Conservation (phyloP, 768 basidiomycete genomes). For the Panellus pusillus region DNA sequence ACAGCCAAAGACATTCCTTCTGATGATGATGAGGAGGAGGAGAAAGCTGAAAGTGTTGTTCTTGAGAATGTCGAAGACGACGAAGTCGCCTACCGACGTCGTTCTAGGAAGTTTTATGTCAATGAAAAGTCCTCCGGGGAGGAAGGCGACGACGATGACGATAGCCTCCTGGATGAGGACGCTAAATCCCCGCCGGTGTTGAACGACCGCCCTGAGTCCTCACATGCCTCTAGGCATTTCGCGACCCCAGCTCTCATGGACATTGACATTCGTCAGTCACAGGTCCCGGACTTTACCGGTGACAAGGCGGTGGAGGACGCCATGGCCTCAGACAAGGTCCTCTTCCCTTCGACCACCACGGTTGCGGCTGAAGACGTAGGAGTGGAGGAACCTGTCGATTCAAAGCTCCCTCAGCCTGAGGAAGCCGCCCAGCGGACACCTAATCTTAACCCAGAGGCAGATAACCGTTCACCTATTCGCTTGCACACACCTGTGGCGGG, state of each 20-base stretch:
- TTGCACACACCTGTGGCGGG: neutral
- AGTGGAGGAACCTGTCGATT: too few relatives aligned
- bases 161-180: conserved; percentile 33
- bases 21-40: conserved; percentile 15
- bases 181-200: neutral
- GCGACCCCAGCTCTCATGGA: neutral
- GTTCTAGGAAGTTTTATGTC: conserved; percentile 25
- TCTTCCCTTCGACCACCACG: conserved; percentile 19
- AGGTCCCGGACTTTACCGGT: conserved; percentile 24
- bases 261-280: conserved; percentile 10
- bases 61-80: conserved; percentile 18
- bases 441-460: too few relatives aligned
- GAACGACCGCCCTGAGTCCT: neutral
- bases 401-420: too few relatives aligned
- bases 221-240: neutral
- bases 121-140: conserved; percentile 41
- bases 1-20: conserved; percentile 27
- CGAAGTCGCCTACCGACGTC: conserved; percentile 24
- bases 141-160: conserved; percentile 43
- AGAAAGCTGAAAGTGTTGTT: conserved; percentile 10
- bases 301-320: conserved; percentile 37
- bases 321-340: conserved; percentile 32
- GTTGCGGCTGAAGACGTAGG: neutral
- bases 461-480: neutral
- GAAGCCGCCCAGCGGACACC: too few relatives aligned